A percentile compares a stretch with the other conserved stretches of the same genome.
Evolutionary conservation across 768 basidiomycete species (phyloP).

Genomic region (Tephrocybe sp.): DNA sequence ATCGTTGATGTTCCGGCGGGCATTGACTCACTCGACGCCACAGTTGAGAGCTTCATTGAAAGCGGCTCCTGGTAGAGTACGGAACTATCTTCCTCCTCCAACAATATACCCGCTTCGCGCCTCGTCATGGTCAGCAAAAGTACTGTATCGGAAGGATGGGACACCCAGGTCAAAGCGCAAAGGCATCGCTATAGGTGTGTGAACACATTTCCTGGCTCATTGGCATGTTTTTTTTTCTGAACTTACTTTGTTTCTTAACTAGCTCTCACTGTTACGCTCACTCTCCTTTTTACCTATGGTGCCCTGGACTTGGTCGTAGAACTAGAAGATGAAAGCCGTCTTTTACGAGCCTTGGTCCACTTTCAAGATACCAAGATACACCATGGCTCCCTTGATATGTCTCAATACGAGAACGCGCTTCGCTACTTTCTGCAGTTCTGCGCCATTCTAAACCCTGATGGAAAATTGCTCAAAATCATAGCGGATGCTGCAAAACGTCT

Average conservation of each 20-base stretch:
- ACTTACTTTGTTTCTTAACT: too few relatives aligned
- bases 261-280: background rate
- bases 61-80: slow-evolving; percentile 7
- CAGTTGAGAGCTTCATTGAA: slow-evolving; percentile 18
- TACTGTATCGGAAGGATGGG: slow-evolving; percentile 35
- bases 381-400: background rate
- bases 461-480: background rate
- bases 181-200: slow-evolving; percentile 30
- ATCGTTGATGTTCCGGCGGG: too few relatives aligned
- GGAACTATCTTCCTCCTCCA: slow-evolving; percentile 10
- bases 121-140: slow-evolving; percentile 22
- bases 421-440: background rate
- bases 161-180: slow-evolving; percentile 32
- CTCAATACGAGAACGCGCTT: background rate
- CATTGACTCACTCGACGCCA: slow-evolving; percentile 24
- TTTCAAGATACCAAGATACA: background rate
- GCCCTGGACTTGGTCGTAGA: background rate
- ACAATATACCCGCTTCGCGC: slow-evolving; percentile 18
- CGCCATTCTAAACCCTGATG: background rate
- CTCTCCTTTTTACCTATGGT: background rate
- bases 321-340: background rate
- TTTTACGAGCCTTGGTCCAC: background rate
- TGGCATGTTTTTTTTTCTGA: background rate
- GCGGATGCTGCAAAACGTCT: background rate
- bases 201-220: background rate